Evolutionary conservation across 1,284 basidiomycete species (phyloP).

Genomic region (Leccinum griseonigrum): DNA sequence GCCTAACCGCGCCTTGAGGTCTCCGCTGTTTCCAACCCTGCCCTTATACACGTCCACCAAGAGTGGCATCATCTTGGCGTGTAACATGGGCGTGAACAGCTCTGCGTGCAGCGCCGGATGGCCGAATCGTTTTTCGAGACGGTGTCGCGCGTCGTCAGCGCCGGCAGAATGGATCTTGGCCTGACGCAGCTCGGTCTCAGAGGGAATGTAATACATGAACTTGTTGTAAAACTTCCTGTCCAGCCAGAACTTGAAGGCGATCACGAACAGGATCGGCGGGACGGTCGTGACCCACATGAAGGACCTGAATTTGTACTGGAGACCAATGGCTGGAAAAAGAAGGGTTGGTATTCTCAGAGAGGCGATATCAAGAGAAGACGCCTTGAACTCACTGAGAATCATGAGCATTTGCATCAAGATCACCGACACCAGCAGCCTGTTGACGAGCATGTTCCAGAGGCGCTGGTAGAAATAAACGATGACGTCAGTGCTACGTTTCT

Average conservation of each 20-base stretch:
- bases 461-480: conserved; percentile 46
- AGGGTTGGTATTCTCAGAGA: conserved; percentile 1
- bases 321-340: conserved; percentile 68
- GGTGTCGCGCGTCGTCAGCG: conserved; percentile 64
- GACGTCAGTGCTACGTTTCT: neutral
- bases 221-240: conserved; percentile 61
- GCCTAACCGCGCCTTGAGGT: conserved; percentile 52
- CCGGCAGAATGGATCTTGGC: conserved; percentile 72
- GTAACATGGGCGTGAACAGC: conserved; percentile 85
- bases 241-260: conserved; percentile 83
- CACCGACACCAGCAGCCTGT: conserved; percentile 74
- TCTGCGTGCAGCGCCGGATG: conserved; percentile 80
- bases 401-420: conserved; percentile 85
- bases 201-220: conserved; percentile 81
- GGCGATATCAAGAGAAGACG: neutral
- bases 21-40: conserved; percentile 55
- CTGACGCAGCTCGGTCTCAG: conserved; percentile 64
- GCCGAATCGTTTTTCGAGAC: conserved; percentile 81
- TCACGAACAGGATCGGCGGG: conserved; percentile 75
- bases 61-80: conserved; percentile 79
- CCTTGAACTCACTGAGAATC: conserved; percentile 71
- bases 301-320: conserved; percentile 74
- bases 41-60: conserved; percentile 74
- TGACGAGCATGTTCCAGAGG: conserved; percentile 90
- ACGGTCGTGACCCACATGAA: conserved; percentile 70